phyloP scores from a whole-genome alignment of 1,139 yeast genomes.

The Pichia kudriavzevii region DNA sequence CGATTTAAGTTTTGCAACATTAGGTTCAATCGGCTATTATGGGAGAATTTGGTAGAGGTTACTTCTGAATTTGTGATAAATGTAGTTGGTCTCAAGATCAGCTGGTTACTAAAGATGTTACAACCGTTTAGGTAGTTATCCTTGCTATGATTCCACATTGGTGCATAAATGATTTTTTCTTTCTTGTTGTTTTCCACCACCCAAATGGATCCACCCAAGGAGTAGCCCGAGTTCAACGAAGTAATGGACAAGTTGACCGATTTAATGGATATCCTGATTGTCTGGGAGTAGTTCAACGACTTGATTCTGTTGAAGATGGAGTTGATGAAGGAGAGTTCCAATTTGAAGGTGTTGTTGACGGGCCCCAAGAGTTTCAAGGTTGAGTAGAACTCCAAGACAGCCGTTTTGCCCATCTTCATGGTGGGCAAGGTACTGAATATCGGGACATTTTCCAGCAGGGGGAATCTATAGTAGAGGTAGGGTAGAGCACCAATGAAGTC shows the following conservation, averaged over 20 bases:
- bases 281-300: conserved; percentile 73
- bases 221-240: conserved; percentile 87
- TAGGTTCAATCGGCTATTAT: conserved; percentile 60
- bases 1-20: too few species aligned
- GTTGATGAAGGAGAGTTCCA: conserved; percentile 74
- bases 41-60: conserved; percentile 54
- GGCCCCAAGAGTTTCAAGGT: conserved; percentile 74
- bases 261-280: conserved; percentile 44
- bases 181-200: conserved; percentile 66
- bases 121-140: conserved; percentile 82
- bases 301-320: conserved; percentile 37
- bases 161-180: conserved; percentile 68
- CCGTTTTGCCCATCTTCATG: conserved; percentile 74
- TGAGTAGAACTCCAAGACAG: conserved; percentile 76
- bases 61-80: conserved; percentile 70
- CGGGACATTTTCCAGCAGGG: conserved; percentile 62
- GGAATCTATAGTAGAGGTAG: conserved; percentile 53
- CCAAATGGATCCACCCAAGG: conserved; percentile 93
- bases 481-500: conserved; percentile 79
- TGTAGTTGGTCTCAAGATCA: conserved; percentile 73
- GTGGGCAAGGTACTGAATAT: conserved; percentile 87
- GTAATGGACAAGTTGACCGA: conserved; percentile 63
- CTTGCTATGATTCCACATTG: conserved; percentile 91
- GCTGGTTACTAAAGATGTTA: conserved; percentile 46
- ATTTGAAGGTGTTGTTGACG: conserved; percentile 43